Percentiles rank a stretch among this genome's conserved stretches.
These are phyloP conservation scores for Salix suchowensis DNA, from an alignment of 345 rosid species.

Conservation along the genomic window DNA sequence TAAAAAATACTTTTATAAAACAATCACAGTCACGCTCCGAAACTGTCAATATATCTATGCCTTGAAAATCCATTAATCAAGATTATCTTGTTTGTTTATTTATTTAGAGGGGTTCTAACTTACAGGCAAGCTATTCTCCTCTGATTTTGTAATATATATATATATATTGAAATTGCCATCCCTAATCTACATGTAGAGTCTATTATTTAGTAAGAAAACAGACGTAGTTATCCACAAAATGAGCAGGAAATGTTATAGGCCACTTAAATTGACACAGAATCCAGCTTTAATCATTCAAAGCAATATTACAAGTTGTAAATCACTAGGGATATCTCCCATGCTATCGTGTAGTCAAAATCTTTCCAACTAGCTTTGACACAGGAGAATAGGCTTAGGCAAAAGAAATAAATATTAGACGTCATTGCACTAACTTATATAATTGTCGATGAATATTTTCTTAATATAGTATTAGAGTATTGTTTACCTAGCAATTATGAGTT, in stretches of 20 bases:
- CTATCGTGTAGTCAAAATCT: background rate
- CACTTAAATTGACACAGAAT: background rate
- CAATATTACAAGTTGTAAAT: background rate
- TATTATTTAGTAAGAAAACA: background rate
- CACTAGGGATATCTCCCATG: background rate
- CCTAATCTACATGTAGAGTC: background rate
- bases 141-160: background rate
- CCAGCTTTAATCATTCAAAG: background rate
- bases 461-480: accelerated
- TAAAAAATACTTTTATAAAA: too few species aligned
- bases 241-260: background rate
- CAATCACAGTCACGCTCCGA: accelerated
- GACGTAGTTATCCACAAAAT: background rate
- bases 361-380: background rate
- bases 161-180: background rate
- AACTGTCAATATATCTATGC: background rate
- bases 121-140: background rate
- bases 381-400: too few species aligned
- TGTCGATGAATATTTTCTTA: too few species aligned
- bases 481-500: too few species aligned
- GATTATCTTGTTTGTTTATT: background rate
- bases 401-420: background rate
- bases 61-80: background rate
- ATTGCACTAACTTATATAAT: background rate
- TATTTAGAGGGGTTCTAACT: background rate